A percentile compares a stretch with the other conserved stretches of the same genome.
These are phyloP conservation scores for Trichoderma semiorbis DNA, from an alignment of 2,329 filamentous ascomycete genomes.

Conservation along the genomic window DNA sequence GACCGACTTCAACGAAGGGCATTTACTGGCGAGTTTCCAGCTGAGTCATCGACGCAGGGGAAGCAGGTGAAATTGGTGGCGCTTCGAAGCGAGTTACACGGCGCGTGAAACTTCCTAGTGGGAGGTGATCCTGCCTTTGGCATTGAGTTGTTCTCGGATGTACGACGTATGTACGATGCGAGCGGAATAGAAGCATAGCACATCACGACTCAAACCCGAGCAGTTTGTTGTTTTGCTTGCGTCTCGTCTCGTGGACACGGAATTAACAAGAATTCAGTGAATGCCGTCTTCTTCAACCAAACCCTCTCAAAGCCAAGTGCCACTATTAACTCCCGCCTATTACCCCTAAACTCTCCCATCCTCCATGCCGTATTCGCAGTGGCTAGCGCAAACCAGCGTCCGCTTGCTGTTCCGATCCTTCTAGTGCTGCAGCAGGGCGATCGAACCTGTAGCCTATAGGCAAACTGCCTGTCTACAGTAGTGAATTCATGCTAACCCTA, in stretches of 20 bases:
- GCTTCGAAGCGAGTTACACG: not conserved
- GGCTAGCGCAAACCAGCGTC: not conserved
- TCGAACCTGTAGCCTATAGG: not conserved
- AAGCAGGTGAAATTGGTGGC: not conserved
- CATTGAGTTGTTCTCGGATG: not conserved
- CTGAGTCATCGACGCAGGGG: not conserved
- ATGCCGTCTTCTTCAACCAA: not conserved
- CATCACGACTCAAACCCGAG: not conserved
- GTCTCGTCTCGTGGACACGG: not conserved
- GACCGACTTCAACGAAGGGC: not conserved
- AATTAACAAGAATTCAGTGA: not conserved
- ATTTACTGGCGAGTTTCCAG: not conserved
- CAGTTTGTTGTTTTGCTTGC: not conserved
- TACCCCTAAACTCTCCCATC: not conserved
- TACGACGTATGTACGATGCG: not conserved
- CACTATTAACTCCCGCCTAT: not conserved
- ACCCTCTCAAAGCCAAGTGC: not conserved
- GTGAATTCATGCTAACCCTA: not conserved
- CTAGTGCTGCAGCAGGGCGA: not conserved
- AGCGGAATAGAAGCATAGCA: not conserved
- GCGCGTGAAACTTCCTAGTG: not conserved
- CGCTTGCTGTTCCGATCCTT: not conserved
- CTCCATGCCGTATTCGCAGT: conserved; percentile 8
- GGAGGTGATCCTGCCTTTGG: not conserved
- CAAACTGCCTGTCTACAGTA: not conserved